Evolutionary conservation across 257 asterid species (phyloP), one percentile per base, ranked within the genome.

Genomic region (Solanum peruvianum): DNA sequence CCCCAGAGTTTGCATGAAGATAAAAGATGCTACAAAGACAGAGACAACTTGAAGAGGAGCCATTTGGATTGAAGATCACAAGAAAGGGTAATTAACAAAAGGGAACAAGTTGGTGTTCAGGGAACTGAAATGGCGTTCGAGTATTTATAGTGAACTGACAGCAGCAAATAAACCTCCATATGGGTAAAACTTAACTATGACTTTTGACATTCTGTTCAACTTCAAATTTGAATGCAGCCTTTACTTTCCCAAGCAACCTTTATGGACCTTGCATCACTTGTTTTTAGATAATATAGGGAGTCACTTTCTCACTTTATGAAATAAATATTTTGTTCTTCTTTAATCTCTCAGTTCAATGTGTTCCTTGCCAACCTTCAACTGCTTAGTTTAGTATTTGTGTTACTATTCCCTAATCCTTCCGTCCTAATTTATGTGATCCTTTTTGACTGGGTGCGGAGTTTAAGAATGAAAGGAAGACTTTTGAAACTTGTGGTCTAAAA

Each of bases 111-210:
- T 86, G 88, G 67, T 87, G 69, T 78, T 88, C 86, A 88, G 45
- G 88, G 87, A 91, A 29, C 37, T 86, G 42, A 83, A 66, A 66
- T n/a, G 80, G 10, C 29, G 13, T 35, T 33, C 13, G 82, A 47
- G 87, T 92, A 92, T 93, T 89, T 93, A 92, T 94, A 93, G 93
- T 10, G 73, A 49, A 64, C 80, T 2, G 41, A 81, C 42, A 47
- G 33, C 15, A 82, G 67, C 67, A 75, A 64, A 16, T 71, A 47
- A 86, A 0, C 27, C n/a, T 25, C 62, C 67, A 81, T 7, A 3
- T 64, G 62, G 92, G 91, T 86, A 81, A 90, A 80, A 83, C 88
- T 85, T 58, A 82, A 80, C 29, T 35, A 73, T 81, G 45, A 86
- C 90, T 89, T 78, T 88, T 88, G 90, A 85, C 89, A 87, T 80